phyloP scores from a whole-genome alignment of 2,329 filamentous ascomycete genomes.

The Xylariaceae sp. region DNA sequence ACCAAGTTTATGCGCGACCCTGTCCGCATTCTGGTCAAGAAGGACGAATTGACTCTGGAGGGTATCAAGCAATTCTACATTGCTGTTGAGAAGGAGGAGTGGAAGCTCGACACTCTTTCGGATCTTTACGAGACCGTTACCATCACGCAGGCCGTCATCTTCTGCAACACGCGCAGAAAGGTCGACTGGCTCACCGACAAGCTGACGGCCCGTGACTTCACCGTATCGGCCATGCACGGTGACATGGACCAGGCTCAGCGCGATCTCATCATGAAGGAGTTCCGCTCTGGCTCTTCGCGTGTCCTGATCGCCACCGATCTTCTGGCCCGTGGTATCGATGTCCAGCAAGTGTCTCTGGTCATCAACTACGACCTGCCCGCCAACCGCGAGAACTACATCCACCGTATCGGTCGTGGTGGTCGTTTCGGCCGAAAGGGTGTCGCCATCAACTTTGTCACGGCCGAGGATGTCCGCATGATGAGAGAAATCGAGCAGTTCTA shows the following conservation, averaged over 20 bases:
- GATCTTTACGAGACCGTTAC: slow-evolving; percentile 99
- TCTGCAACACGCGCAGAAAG: slow-evolving; percentile 99
- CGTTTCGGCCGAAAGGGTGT: slow-evolving; percentile 99
- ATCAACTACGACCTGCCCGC: slow-evolving; percentile 99
- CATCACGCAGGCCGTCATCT: slow-evolving; percentile 99
- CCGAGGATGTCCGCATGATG: slow-evolving; percentile 99
- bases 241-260: slow-evolving; percentile 98
- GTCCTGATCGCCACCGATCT: slow-evolving; percentile 97
- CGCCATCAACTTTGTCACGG: slow-evolving; percentile 99
- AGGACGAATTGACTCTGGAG: slow-evolving; percentile 98
- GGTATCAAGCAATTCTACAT: slow-evolving; percentile 99
- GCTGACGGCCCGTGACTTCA: slow-evolving; percentile 97
- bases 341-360: slow-evolving; percentile 98
- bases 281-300: slow-evolving; percentile 96
- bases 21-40: slow-evolving; percentile 98
- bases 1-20: slow-evolving; percentile 99
- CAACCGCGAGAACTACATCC: slow-evolving; percentile 99
- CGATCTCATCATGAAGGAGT: slow-evolving; percentile 99
- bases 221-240: slow-evolving; percentile 98
- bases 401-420: slow-evolving; percentile 98
- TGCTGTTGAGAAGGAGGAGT: slow-evolving; percentile 99
- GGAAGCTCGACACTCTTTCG: slow-evolving; percentile 98
- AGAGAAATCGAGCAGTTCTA: slow-evolving; percentile 99
- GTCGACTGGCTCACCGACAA: slow-evolving; percentile 99
- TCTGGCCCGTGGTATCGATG: slow-evolving; percentile 98